Percentiles rank a stretch among this genome's conserved stretches.
These are phyloP conservation scores for Pisolithus marmoratus DNA, from an alignment of 768 basidiomycete genomes.

Conservation along the genomic window DNA sequence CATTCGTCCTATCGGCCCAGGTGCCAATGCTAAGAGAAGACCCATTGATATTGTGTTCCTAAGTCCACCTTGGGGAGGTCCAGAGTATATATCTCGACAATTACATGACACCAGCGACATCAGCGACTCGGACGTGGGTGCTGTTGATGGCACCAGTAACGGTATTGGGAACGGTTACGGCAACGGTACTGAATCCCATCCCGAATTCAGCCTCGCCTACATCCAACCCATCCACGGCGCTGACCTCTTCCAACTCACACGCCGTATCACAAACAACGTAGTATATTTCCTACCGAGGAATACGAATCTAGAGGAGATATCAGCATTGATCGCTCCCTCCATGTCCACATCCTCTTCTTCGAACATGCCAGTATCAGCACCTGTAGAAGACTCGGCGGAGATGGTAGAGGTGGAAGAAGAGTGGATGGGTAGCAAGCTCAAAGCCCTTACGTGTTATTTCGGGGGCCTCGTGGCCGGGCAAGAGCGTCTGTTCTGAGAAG, in stretches of 20 bases:
- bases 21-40: conserved; percentile 22
- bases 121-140: not conserved
- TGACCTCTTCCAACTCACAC: conserved; percentile 71
- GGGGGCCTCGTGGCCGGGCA: conserved; percentile 76
- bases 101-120: conserved; percentile 1
- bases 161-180: not conserved
- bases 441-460: conserved; percentile 92
- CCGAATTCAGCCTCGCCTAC: conserved; percentile 61
- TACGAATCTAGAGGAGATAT: conserved; percentile 65
- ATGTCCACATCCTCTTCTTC: not conserved
- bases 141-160: not conserved
- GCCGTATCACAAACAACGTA: conserved; percentile 71
- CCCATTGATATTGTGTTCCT: conserved; percentile 88
- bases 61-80: conserved; percentile 96
- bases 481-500: conserved; percentile 46
- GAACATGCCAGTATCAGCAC: not conserved
- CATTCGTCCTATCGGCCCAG: too few relatives aligned
- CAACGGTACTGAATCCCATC: conserved; percentile 26
- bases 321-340: conserved; percentile 35
- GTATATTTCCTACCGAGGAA: conserved; percentile 91
- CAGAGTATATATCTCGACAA: conserved; percentile 47
- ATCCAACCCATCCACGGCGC: conserved; percentile 79
- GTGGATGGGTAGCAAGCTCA: conserved; percentile 92
- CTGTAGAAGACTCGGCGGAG: conserved; percentile 33
- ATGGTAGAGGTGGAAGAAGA: conserved; percentile 90